phyloP scores from a whole-genome alignment of 108 stramenopile genomes.

The Skeletonema grethae region DNA sequence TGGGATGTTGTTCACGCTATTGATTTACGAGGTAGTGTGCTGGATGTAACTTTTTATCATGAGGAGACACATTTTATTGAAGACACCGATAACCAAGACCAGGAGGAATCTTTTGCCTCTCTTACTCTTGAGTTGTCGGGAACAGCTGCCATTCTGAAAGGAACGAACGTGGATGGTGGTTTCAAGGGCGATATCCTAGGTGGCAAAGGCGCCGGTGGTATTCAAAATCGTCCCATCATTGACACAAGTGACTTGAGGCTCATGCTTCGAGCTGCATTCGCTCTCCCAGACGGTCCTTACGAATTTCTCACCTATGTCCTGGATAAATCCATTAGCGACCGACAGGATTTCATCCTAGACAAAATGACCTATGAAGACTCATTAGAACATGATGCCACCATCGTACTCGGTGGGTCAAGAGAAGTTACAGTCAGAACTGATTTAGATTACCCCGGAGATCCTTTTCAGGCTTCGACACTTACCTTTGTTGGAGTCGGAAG shows the following conservation, averaged over 20 bases:
- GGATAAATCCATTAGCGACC: conserved; percentile 9
- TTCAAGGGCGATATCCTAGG: not conserved
- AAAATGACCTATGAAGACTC: conserved; percentile 5
- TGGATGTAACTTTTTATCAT: conserved; percentile 11
- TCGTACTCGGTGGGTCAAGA: conserved; percentile 21
- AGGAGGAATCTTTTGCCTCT: conserved; percentile 22
- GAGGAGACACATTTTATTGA: conserved; percentile 17
- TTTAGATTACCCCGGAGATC: conserved; percentile 24
- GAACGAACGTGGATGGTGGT: not conserved
- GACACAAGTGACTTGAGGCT: conserved; percentile 10
- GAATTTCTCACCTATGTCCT: conserved; percentile 21
- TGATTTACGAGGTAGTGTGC: conserved; percentile 17
- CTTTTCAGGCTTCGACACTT: not conserved
- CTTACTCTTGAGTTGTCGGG: conserved; percentile 26
- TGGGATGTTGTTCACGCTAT: conserved; percentile 29
- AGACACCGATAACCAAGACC: not conserved
- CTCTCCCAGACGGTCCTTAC: conserved; percentile 31
- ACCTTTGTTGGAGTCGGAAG: not conserved
- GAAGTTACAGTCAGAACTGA: conserved; percentile 27
- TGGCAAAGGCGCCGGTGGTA: not conserved
- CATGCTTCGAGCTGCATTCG: conserved; percentile 11
- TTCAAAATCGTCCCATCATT: conserved; percentile 9
- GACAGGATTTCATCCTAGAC: conserved; percentile 5
- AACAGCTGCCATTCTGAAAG: conserved; percentile 27
- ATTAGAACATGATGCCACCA: conserved; percentile 29